phyloP scores from a whole-genome alignment of 2,329 filamentous ascomycete species.

The Sporothrix curviconia region DNA sequence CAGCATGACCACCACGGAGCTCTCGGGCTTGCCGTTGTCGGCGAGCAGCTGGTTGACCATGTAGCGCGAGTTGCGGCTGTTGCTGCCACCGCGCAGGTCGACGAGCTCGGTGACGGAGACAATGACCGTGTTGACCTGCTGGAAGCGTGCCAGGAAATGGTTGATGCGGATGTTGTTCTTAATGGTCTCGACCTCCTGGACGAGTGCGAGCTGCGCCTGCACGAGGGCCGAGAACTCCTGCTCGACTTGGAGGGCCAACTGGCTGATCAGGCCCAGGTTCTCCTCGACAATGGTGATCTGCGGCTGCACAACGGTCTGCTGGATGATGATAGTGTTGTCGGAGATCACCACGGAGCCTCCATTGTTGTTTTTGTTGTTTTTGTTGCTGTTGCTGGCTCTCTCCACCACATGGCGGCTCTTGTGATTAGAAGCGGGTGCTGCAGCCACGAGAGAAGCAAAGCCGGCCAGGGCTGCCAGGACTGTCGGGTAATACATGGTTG shows the following conservation, averaged over 20 bases:
- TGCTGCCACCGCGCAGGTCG: slow-evolving; percentile 27
- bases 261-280: slow-evolving; percentile 30
- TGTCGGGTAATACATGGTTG: slow-evolving; percentile 22
- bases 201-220: slow-evolving; percentile 31
- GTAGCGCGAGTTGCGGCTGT: slow-evolving; percentile 29
- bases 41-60: slow-evolving; percentile 34
- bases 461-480: slow-evolving; percentile 26
- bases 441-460: slow-evolving; percentile 24
- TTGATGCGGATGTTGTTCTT: slow-evolving; percentile 38
- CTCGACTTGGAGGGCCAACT: slow-evolving; percentile 31
- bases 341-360: slow-evolving; percentile 19
- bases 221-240: slow-evolving; percentile 32
- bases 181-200: slow-evolving; percentile 33
- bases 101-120: slow-evolving; percentile 32
- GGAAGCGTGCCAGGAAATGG: slow-evolving; percentile 32
- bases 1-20: slow-evolving; percentile 33
- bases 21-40: slow-evolving; percentile 31
- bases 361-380: slow-evolving; percentile 7
- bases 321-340: slow-evolving; percentile 27
- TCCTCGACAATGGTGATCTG: slow-evolving; percentile 30
- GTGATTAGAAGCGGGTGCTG: slow-evolving; percentile 22
- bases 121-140: slow-evolving; percentile 33
- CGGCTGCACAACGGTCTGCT: slow-evolving; percentile 27
- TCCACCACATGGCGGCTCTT: too few relatives aligned
- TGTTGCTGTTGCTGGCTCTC: slow-evolving; percentile 20